Percentiles rank a stretch among this genome's conserved stretches.
Evolutionary conservation across 768 basidiomycete genomes (phyloP).

Genomic region (Suillus spraguei): DNA sequence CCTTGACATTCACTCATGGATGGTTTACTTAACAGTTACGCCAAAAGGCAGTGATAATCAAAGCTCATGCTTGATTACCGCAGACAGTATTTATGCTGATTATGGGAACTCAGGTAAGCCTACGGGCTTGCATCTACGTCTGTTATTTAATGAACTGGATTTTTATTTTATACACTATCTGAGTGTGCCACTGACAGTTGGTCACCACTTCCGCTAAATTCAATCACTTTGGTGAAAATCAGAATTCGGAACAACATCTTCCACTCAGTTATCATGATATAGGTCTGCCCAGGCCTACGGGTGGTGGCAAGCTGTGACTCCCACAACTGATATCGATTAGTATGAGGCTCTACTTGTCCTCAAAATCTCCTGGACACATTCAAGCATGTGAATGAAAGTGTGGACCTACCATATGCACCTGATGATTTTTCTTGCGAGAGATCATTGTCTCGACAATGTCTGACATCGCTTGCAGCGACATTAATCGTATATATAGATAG

Average conservation of each 20-base stretch:
- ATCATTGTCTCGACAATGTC: not conserved
- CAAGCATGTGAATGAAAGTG: not conserved
- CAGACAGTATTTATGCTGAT: no score
- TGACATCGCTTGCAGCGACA: not conserved
- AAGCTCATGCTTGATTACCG: no score
- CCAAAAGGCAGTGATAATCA: no score
- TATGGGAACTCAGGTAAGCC: no score
- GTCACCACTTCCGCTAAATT: not conserved
- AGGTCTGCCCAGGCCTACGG: not conserved
- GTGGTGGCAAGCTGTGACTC: not conserved
- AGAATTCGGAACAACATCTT: no score
- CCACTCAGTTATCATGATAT: not conserved
- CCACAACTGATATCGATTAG: conserved; percentile 1
- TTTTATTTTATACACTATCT: not conserved
- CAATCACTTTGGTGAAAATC: not conserved
- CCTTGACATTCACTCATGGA: no score
- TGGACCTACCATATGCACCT: not conserved
- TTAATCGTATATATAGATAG: no score
- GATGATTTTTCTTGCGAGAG: not conserved
- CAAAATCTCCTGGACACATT: not conserved
- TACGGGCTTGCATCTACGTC: no score
- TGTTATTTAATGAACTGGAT: conserved; percentile 8
- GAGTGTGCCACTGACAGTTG: not conserved
- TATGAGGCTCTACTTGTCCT: not conserved
- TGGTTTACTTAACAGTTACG: no score